Evolutionary conservation across 345 rosid genomes (phyloP), one percentile per base, ranked within the genome.

Genomic region (Leavenworthia alabamica): DNA sequence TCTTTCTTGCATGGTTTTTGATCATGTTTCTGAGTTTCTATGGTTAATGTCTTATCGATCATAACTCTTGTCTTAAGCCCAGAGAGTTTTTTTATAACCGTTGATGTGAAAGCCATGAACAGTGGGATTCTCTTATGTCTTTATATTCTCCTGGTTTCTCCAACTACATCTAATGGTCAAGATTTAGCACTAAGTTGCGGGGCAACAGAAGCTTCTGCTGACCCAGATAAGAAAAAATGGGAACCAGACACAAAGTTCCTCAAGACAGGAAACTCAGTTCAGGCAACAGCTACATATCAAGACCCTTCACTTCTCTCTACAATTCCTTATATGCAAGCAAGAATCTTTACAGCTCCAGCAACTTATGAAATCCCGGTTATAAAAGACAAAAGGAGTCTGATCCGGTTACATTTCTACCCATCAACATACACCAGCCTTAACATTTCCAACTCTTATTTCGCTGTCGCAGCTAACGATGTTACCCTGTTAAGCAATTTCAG

Each of bases 261-360:
- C 13, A 22, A 40, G n/a, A 60, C 78, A 2, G 59, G 63, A 5
- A 56, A 60, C 37, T 77, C 88, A 2, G 52, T 50, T 9, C 50
- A 59, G 0, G 79, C 73, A 6, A 73, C 64, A 47, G 86, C 96
- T 29, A 60, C 78, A 23, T 66, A 62, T 49, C 94, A 87, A 62
- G 95, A 87, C 40, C 80, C 96, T 60, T 79, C 91, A 3, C 85
- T 85, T 56, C 65, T 59, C 45, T 85, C 96, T 1, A 41, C 67
- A 1, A 24, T 85, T 44, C 97, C 96, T 6, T 86, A 77, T 74
- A 87, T 87, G 96, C 73, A 73, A 6, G 95, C 92, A 1, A 78
- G 97, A 64, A 72, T 85, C 22, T 85, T 89, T 57, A 64, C 67
- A 10, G 63, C 89, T 11, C 80, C 78, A 12, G 80, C 73, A 19